Percentiles rank a stretch among this genome's conserved stretches.
phyloP scores from a whole-genome alignment of 2,329 filamentous ascomycete species.

The Tolypocladium nubicola region DNA sequence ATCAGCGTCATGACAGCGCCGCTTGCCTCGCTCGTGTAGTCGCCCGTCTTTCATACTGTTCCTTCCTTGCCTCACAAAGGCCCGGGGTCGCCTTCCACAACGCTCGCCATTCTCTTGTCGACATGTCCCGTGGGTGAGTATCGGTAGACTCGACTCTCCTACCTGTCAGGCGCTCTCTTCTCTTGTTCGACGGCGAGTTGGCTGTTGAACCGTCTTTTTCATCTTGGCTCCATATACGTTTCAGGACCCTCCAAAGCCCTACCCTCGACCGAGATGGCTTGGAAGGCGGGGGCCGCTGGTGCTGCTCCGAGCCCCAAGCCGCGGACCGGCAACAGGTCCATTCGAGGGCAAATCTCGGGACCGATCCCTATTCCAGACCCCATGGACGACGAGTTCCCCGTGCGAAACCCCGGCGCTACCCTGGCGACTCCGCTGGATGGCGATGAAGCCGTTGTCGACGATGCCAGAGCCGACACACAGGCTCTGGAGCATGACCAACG shows the following conservation, averaged over 20 bases:
- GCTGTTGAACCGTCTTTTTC: background rate
- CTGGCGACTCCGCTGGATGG: slow-evolving; percentile 16
- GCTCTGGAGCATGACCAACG: background rate
- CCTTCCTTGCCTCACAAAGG: background rate
- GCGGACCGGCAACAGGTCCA: slow-evolving; percentile 28
- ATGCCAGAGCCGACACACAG: background rate
- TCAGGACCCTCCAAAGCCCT: background rate
- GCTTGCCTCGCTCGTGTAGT: background rate
- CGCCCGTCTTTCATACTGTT: background rate
- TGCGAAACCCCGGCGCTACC: slow-evolving; percentile 29
- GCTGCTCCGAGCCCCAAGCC: slow-evolving; percentile 15
- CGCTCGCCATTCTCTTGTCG: background rate
- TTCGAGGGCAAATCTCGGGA: slow-evolving; percentile 50
- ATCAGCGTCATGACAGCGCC: background rate
- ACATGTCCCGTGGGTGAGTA: background rate
- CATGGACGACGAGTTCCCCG: slow-evolving; percentile 43
- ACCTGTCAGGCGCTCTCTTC: background rate
- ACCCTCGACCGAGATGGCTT: slow-evolving; percentile 18
- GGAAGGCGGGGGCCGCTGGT: slow-evolving; percentile 31
- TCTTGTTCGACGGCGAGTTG: too few relatives aligned
- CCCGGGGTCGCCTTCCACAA: background rate
- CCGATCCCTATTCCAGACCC: slow-evolving; percentile 45
- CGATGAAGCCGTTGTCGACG: slow-evolving; percentile 13
- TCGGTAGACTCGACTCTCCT: background rate
- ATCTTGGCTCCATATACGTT: background rate